Percentiles rank a stretch among this genome's conserved stretches.
Evolutionary conservation across 192 early-diverging fungal genomes (phyloP).

Genomic region (Gigaspora rosea): DNA sequence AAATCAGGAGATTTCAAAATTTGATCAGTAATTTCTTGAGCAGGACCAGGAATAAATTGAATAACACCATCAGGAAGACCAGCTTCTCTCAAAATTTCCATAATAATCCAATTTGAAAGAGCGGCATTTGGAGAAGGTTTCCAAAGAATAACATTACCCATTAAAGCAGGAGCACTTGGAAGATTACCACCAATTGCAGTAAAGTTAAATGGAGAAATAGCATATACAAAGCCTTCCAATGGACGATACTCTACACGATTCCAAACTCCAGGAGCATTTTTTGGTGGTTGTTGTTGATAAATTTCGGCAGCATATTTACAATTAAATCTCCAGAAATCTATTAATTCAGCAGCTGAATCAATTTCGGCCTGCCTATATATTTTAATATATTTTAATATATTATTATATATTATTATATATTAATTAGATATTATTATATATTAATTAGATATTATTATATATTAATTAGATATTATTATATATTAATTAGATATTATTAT

Average conservation of each 20-base stretch:
- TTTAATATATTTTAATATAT: background rate
- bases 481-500: background rate
- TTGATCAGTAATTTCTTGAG: slow-evolving; percentile 75
- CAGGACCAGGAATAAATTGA: slow-evolving; percentile 94
- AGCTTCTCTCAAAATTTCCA: slow-evolving; percentile 90
- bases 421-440: too few species aligned
- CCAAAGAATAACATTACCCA: slow-evolving; percentile 98
- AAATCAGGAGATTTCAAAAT: slow-evolving; percentile 90
- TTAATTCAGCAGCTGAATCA: slow-evolving; percentile 93
- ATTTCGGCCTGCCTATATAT: slow-evolving; percentile 87
- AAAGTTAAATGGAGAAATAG: slow-evolving; percentile 99
- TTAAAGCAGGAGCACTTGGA: slow-evolving; percentile 87
- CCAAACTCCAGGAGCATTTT: slow-evolving; percentile 84
- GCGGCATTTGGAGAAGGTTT: slow-evolving; percentile 90
- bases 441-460: too few species aligned
- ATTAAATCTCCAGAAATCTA: slow-evolving; percentile 96
- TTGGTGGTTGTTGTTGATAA: slow-evolving; percentile 89
- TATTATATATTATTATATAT: too few species aligned
- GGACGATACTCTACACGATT: slow-evolving; percentile 95
- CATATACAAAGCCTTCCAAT: slow-evolving; percentile 97
- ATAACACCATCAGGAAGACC: slow-evolving; percentile 96
- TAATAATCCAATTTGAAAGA: slow-evolving; percentile 89
- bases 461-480: too few species aligned
- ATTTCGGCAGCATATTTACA: slow-evolving; percentile 91
- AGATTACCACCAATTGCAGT: slow-evolving; percentile 98